phyloP scores from a whole-genome alignment of 2,329 filamentous ascomycete species.

The Ophiocordyceps australis region DNA sequence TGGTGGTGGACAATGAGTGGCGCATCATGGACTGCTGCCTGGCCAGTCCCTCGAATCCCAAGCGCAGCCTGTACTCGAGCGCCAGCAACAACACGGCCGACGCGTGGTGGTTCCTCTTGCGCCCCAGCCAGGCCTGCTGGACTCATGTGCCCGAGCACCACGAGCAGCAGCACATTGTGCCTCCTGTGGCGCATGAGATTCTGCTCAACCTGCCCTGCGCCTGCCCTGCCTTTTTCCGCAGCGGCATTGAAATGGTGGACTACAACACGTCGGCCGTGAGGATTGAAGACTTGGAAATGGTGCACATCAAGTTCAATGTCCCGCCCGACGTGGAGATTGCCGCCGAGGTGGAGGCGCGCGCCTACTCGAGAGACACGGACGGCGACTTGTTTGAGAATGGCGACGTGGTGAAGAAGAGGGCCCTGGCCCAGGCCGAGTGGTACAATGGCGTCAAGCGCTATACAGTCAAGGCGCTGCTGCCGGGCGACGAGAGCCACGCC shows the following conservation, averaged over 20 bases:
- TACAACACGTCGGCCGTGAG: constrained; percentile 79
- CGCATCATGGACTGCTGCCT: constrained; percentile 89
- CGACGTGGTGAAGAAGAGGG: constrained; percentile 69
- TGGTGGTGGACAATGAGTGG: constrained; percentile 88
- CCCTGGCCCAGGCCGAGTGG: constrained; percentile 86
- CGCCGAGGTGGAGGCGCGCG: constrained; percentile 77
- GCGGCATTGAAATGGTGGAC: constrained; percentile 61
- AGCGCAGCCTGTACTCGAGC: constrained; percentile 59
- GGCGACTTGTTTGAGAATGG: constrained; percentile 90
- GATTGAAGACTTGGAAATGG: constrained; percentile 84
- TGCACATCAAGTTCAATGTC: constrained; percentile 75
- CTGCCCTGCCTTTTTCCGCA: constrained; percentile 76
- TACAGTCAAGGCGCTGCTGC: constrained; percentile 80
- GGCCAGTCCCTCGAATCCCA: constrained; percentile 79
- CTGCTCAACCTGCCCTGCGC: constrained; percentile 73
- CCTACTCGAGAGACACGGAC: constrained; percentile 65
- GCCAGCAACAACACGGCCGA: constrained; percentile 55
- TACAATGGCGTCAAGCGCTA: constrained; percentile 73
- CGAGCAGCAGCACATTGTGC: constrained; percentile 83
- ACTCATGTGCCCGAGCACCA: constrained; percentile 83
- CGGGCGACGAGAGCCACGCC: constrained; percentile 79
- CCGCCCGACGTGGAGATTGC: constrained; percentile 81
- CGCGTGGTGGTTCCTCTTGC: constrained; percentile 81
- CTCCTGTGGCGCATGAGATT: constrained; percentile 69
- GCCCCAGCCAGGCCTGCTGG: constrained; percentile 82